Percentiles rank a stretch among this genome's conserved stretches.
Conservation (phyloP, 1,284 basidiomycete species). For the Mycena citricolor region DNA sequence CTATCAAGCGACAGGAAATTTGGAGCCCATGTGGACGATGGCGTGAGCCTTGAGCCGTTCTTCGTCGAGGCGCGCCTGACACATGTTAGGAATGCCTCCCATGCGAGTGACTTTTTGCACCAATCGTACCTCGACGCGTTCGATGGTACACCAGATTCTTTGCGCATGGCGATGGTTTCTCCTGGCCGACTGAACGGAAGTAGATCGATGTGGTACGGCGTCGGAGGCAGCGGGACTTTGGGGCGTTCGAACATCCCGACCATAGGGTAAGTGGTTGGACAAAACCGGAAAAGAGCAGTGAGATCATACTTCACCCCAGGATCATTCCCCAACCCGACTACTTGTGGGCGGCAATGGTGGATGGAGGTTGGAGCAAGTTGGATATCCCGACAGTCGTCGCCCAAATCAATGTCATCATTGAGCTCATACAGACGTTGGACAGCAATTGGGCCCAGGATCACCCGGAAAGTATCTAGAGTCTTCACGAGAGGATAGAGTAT, state of each 20-base stretch:
- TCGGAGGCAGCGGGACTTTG: conserved; percentile 27
- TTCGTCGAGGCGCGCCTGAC: neutral
- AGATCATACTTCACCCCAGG: no score
- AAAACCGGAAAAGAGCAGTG: no score
- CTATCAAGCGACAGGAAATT: conserved; percentile 27
- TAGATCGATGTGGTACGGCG: conserved; percentile 31
- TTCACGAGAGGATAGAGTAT: no score
- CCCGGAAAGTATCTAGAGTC: no score
- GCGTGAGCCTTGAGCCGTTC: conserved; percentile 18
- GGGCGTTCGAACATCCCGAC: conserved; percentile 30
- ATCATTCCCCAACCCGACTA: conserved; percentile 34
- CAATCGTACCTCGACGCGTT: conserved; percentile 29
- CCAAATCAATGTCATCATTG: conserved; percentile 31
- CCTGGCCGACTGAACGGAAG: conserved; percentile 26
- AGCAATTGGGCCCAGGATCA: no score
- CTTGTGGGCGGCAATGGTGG: conserved; percentile 29
- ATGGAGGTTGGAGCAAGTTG: conserved; percentile 33
- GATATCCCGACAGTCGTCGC: conserved; percentile 25
- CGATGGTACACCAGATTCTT: conserved; percentile 25
- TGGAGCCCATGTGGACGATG: conserved; percentile 36
- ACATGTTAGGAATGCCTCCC: conserved; percentile 25
- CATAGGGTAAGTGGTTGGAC: conserved; percentile 29
- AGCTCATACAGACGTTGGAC: conserved; percentile 26
- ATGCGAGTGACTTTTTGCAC: conserved; percentile 25
- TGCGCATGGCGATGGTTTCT: conserved; percentile 31